Base-by-base conservation (phyloP, 31 red algal genomes). In the Odonthalia washingtoniensis region DNA sequence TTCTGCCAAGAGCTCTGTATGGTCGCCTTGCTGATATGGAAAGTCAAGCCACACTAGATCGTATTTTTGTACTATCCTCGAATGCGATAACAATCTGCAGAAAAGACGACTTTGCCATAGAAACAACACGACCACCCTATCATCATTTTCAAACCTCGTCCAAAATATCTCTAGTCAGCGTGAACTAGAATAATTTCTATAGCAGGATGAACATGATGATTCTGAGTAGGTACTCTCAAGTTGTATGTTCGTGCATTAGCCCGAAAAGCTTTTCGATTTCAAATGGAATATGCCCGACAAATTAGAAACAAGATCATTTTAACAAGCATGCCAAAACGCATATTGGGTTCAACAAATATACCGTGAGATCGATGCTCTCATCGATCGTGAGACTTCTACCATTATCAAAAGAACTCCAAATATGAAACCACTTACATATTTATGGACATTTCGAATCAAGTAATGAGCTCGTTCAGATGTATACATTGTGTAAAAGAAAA, bases 331-430 rank as follows among this genome's bases (percentile, higher is more conserved):
- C n/a, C 18, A 26, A 9, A 72, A 36, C 26, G 66, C 65, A 74
- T 17, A 4, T n/a, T 74, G 82, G 82, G 82, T 40, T 24, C 66
- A 74, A 57, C 17, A 34, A 17, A 85, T 85, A 4, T 64, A 85
- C 66, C 33, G 82, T 3, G 82, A 85, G 46, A 74, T 46, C 44
- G 39, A 85, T 17, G 66, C 82, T 18, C 82, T 73, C 33, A 18
- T 74, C 32, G 82, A 85, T 5, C 32, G 82, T 0, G 32, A 74
- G 4, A 74, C 82, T 1, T 74, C 49, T 70, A 74, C 28, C 30
- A 14, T 46, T 74, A 9, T 28, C 12, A 0, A 40, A 40, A 40
- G 67, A 61, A 57, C 36, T 12, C 18, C 31, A n/a, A n/a, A 65
- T 45, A 43, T 72, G 67, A 33, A 74, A 18, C 82, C 82, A 39